Base-by-base conservation (phyloP, 139 green algal species). In the Volvox reticuliferus region DNA sequence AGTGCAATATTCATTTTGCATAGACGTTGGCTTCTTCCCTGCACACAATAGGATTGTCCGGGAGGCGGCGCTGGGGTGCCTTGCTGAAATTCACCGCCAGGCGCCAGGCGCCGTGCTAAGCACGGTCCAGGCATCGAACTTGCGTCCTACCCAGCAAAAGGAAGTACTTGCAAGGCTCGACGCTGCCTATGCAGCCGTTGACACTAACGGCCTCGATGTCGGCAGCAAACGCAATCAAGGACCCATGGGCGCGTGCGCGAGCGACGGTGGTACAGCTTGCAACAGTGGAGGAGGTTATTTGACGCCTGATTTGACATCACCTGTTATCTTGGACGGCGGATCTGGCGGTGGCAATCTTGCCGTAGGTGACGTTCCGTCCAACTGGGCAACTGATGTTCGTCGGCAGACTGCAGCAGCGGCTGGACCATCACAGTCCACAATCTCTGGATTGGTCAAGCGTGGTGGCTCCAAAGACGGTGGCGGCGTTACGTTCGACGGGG, bases 51-150 rank as follows among this genome's bases (percentile, higher is more conserved):
- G 94, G 44, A 78, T 77, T 75, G 94, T 97, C 30, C 89, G 95
- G 1, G 94, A 95, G n/a, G 94, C 94, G 13, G 94, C 95, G 0
- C 67, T 94, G 26, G 93, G 92, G 33, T 96, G 94, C 84, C 82
- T 96, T 14, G 82, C 92, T 22, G 95, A 96, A 85, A 65, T 95
- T 24, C 92, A 95, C 81, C 89, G 87, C 20, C 89, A 92, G 55
- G 37, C 94, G 17, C 93, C 93, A 17, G 80, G 87, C 12, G 73
- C 65, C 1, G 81, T 96, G 30, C 12, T 94, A 24, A 92, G 92
- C 79, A 79, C 88, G 17, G 90, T 96, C 13, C 71, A 93, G 61
- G 62, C 30, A 19, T 89, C 94, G 69, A 88, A 88, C 77, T 20
- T 95, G 32, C 88, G 93, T 12, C 89, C 93, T 0, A 86, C 89